phyloP scores from a whole-genome alignment of 2,329 filamentous ascomycete genomes.

The Claviceps lovelessii region DNA sequence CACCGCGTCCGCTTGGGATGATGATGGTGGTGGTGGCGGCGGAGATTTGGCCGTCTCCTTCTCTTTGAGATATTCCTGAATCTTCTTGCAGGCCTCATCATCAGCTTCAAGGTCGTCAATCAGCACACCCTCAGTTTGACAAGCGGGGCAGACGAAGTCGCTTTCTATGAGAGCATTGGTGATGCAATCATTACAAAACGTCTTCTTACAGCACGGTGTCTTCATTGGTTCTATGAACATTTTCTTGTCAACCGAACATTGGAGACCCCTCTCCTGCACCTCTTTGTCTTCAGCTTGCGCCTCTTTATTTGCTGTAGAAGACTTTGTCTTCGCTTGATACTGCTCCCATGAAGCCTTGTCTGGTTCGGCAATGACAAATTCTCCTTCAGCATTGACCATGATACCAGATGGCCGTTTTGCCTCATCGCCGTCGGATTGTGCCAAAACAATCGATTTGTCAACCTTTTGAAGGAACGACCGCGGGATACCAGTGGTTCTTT shows the following conservation, averaged over 20 bases:
- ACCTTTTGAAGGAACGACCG: slow-evolving; percentile 91
- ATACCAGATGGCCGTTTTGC: slow-evolving; percentile 77
- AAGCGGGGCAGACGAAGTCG: slow-evolving; percentile 91
- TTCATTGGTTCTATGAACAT: slow-evolving; percentile 98
- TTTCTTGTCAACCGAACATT: slow-evolving; percentile 93
- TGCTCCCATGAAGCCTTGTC: slow-evolving; percentile 95
- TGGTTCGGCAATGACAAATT: slow-evolving; percentile 91
- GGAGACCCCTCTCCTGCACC: slow-evolving; percentile 72
- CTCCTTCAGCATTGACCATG: slow-evolving; percentile 95
- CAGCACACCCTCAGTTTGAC: slow-evolving; percentile 77
- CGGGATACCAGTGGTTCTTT: slow-evolving; percentile 92
- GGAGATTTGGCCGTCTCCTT: slow-evolving; percentile 37
- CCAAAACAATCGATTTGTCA: slow-evolving; percentile 69
- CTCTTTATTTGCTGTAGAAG: slow-evolving; percentile 68
- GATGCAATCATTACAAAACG: slow-evolving; percentile 99
- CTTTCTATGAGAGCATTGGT: slow-evolving; percentile 96
- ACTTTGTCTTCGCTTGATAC: slow-evolving; percentile 88
- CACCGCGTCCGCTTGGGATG: slow-evolving; percentile 21
- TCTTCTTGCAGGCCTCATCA: slow-evolving; percentile 62
- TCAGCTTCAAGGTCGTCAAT: slow-evolving; percentile 83
- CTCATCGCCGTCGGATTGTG: slow-evolving; percentile 62
- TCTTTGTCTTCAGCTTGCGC: slow-evolving; percentile 69
- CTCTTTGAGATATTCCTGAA: slow-evolving; percentile 56
- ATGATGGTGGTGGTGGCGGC: slow-evolving; percentile 11
- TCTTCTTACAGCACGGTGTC: slow-evolving; percentile 95